A percentile compares a stretch with the other conserved stretches of the same genome.
Conservation (phyloP, 2,329 filamentous ascomycete genomes). For the Diaporthe batatas region DNA sequence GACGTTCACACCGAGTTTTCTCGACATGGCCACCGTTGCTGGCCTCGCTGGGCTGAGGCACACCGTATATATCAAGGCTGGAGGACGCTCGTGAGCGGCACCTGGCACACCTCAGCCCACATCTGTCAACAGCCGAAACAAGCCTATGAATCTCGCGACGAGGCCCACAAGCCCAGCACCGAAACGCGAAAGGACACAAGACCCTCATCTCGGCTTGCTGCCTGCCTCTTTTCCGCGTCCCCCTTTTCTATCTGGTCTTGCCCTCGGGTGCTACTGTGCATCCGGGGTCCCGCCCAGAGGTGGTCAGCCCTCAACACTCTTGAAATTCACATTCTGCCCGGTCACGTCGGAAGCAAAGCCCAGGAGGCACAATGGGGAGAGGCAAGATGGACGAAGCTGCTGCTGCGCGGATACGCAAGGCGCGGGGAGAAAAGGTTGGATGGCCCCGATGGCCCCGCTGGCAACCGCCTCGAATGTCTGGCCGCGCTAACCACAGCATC, state of each 20-base stretch:
- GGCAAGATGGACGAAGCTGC: slow-evolving; percentile 59
- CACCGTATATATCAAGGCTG: slow-evolving; percentile 38
- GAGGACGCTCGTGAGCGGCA: slow-evolving; percentile 9
- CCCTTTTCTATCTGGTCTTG: not conserved
- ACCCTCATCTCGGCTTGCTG: not conserved
- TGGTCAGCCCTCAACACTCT: not conserved
- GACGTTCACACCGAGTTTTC: slow-evolving; percentile 41
- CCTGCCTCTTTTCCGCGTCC: not conserved
- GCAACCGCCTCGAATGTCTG: slow-evolving; percentile 3
- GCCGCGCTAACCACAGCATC: slow-evolving; percentile 22
- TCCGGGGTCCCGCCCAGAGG: not conserved
- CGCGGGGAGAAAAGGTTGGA: slow-evolving; percentile 56
- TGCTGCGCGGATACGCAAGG: slow-evolving; percentile 57
- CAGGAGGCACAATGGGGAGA: slow-evolving; percentile 48
- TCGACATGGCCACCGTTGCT: slow-evolving; percentile 39
- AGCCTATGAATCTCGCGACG: not conserved
- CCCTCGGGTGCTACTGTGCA: slow-evolving; percentile 14
- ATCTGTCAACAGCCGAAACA: slow-evolving; percentile 13
- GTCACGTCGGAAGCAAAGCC: slow-evolving; percentile 12
- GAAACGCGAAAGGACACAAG: not conserved
- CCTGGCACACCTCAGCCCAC: not conserved
- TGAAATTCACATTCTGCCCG: not conserved
- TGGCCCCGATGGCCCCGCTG: not conserved
- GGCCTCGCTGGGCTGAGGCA: slow-evolving; percentile 23
- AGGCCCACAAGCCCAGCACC: not conserved